Percentiles rank a stretch among this genome's conserved stretches.
These are phyloP conservation scores for Rhododendron kiyosumense DNA, from an alignment of 148 eudicot genomes.

Conservation along the genomic window DNA sequence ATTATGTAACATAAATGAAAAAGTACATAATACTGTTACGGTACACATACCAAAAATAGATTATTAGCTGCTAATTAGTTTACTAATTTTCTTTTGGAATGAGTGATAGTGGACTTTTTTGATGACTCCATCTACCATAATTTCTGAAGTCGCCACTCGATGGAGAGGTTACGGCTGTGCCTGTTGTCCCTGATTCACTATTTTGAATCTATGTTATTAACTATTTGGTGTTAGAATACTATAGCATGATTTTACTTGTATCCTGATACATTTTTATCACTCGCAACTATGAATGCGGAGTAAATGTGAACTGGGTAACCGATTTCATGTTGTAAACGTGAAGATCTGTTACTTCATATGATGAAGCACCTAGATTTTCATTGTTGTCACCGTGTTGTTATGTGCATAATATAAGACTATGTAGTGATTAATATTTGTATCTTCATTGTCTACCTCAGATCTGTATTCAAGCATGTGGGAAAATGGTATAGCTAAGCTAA, in stretches of 20 bases:
- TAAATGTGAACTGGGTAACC: neutral
- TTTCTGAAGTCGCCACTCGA: too few species aligned
- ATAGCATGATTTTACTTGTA: neutral
- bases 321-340: neutral
- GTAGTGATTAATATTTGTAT: neutral
- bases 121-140: too few species aligned
- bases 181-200: neutral
- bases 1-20: too few species aligned
- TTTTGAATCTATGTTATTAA: neutral
- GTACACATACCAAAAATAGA: too few species aligned
- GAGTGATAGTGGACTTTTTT: too few species aligned
- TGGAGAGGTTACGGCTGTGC: neutral
- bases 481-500: neutral
- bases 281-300: neutral
- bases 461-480: neutral
- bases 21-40: too few species aligned
- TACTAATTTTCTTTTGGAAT: too few species aligned
- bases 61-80: too few species aligned
- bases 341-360: neutral
- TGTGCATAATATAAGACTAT: neutral
- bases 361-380: neutral
- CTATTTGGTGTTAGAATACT: neutral
- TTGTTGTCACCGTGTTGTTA: neutral
- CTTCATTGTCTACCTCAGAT: neutral
- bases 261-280: neutral